Base-by-base conservation (phyloP, 139 green algal species). In the Ulvella scutata region DNA sequence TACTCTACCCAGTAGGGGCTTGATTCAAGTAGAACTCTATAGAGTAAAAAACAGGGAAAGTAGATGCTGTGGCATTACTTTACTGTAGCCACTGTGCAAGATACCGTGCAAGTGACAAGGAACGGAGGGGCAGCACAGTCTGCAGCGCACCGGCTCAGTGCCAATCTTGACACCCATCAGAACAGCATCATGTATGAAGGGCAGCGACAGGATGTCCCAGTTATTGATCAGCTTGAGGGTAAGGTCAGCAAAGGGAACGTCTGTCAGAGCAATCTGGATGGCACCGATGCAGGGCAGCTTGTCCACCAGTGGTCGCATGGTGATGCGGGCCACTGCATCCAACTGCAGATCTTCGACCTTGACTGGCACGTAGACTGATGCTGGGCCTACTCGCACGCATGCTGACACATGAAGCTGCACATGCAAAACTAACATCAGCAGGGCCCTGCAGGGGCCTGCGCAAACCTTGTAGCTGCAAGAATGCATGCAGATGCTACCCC, bases 231-330 rank as follows among this genome's bases (percentile, higher is more conserved):
- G 39, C 37, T 72, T 78, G 20, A 90, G 79, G 2, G 72, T 84
- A 44, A 84, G 77, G 85, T 92, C 89, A 9, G 91, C 60, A 43
- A 74, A 43, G 79, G 87, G 79, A 79, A 43, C 61, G 43, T 86
- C 75, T 13, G 92, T 82, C 77, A 94, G 78, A 4, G 72, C 82
- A n/a, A 94, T 78, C n/a, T 76, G 80, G 37, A 88, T 83, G 20
- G 84, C 87, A 20, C 89, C 89, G 13, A 92, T 72, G 78, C 86
- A 92, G 31, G 89, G 89, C 31, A 94, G 82, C 23, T 80, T 87
- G 61, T 94, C 89, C 28, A 92, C 83, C 75, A 94, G 81, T 3
- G 85, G 84, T 28, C 79, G 78, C 4, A 92, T 35, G 7, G 87
- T 84, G 44, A 92, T 81, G 59, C 89, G 81, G 3, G 82, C 61